Base-by-base conservation (phyloP, 2,329 filamentous ascomycete genomes). In the Aspergillus nomiae region DNA sequence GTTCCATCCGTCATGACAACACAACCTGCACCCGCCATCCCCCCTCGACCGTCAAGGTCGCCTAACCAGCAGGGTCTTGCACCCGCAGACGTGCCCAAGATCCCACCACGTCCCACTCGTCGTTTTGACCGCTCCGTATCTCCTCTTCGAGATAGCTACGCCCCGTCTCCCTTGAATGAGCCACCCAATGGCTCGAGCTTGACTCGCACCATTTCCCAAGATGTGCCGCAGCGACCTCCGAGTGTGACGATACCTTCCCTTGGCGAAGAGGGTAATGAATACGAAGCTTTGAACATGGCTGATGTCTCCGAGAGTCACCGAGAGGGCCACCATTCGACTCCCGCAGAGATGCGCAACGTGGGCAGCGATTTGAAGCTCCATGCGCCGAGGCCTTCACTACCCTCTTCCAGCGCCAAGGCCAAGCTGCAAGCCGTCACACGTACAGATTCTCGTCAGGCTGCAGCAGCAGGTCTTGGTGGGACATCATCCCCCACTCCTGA, bases 181-280 rank as follows among this genome's bases (percentile, higher is more conserved):
- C 86, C 57, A 68, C 79, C 65, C 82, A 85, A 77, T 80, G 81
- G 70, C 74, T 70, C 71, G 28, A 70, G 69, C 51, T 58, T 77
- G 60, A 68, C 63, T 62, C 76, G 74, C 19, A 73, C 74, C 12
- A 66, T 67, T 48, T 77, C 77, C 30, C 74, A 75, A 51, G 77
- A 80, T 43, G 63, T 74, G 70, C 72, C 78, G 70, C 66, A 78
- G 73, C 90, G 92, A 57, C 87, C 91, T 41, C 86, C 88, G 56
- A 96, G 92, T 74, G 92, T 97, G 61, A 86, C 87, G 38, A 86
- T 97, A 74, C 94, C 94, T 19, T 91, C 91, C 1, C 85, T 97
- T 60, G 94, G 94, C 62, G 89, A 97, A 75, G 94, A 97, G 80
- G 94, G 94, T 66, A 88, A 85, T 69, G 94, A 97, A 80, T 97